Evolutionary conservation across 2,329 filamentous ascomycete species (phyloP).

Genomic region (Keithomyces neogunnii): DNA sequence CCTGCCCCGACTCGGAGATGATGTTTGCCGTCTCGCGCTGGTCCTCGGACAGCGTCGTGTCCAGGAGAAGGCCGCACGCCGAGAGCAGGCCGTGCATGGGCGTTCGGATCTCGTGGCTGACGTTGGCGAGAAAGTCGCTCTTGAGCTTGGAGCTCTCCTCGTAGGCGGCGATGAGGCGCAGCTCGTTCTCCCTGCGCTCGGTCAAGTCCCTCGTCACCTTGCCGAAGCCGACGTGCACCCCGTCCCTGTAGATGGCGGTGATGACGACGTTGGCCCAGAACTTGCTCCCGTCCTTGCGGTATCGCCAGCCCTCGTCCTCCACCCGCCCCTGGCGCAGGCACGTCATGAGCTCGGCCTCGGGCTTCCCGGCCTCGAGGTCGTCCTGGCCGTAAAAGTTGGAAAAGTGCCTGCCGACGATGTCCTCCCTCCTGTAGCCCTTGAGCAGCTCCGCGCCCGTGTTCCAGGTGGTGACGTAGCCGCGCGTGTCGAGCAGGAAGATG

Average conservation of each 20-base stretch:
- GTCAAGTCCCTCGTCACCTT: slow-evolving; percentile 52
- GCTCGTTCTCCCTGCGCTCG: slow-evolving; percentile 45
- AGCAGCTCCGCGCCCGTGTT: slow-evolving; percentile 46
- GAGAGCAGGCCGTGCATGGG: slow-evolving; percentile 57
- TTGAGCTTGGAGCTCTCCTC: slow-evolving; percentile 57
- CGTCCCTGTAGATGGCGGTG: slow-evolving; percentile 44
- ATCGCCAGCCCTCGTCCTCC: slow-evolving; percentile 53
- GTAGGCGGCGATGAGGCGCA: slow-evolving; percentile 46
- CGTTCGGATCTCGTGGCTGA: slow-evolving; percentile 56
- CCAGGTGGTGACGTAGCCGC: slow-evolving; percentile 49
- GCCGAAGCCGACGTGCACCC: slow-evolving; percentile 46
- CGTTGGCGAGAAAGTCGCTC: slow-evolving; percentile 53
- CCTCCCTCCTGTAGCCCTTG: slow-evolving; percentile 45
- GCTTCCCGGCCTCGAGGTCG: slow-evolving; percentile 40
- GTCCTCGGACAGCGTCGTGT: slow-evolving; percentile 41
- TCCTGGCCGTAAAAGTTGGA: slow-evolving; percentile 47
- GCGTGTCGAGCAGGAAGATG: slow-evolving; percentile 52
- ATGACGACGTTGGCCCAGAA: slow-evolving; percentile 56
- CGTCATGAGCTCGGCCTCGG: slow-evolving; percentile 39
- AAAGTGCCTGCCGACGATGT: slow-evolving; percentile 51
- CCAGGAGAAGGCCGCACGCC: slow-evolving; percentile 47
- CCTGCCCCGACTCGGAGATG: slow-evolving; percentile 49
- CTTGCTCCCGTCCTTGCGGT: slow-evolving; percentile 45
- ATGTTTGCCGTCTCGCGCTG: slow-evolving; percentile 49
- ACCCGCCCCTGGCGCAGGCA: slow-evolving; percentile 46